Evolutionary conservation across 2,329 filamentous ascomycete species (phyloP).

Genomic region (Cryphonectria naterciae): DNA sequence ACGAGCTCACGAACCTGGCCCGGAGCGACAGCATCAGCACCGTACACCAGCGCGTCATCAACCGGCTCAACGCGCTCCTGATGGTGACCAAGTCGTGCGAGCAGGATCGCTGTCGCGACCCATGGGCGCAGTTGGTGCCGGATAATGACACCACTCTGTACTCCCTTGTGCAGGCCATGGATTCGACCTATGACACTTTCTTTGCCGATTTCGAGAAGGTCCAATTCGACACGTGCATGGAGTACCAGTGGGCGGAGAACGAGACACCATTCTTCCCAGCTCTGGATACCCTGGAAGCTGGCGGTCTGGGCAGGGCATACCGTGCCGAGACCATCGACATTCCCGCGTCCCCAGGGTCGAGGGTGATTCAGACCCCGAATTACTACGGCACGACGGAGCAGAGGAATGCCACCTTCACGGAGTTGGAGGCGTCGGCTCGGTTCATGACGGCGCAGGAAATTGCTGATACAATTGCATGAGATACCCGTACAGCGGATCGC

Average conservation of each 20-base stretch:
- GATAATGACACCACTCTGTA: slow-evolving; percentile 30
- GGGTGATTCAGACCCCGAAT: slow-evolving; percentile 28
- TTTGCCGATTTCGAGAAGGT: slow-evolving; percentile 31
- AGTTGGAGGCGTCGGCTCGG: slow-evolving; percentile 26
- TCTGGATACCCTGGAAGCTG: slow-evolving; percentile 23
- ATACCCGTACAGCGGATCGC: slow-evolving; percentile 3
- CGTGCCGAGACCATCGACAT: slow-evolving; percentile 29
- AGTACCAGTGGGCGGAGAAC: slow-evolving; percentile 30
- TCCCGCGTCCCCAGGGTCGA: slow-evolving; percentile 17
- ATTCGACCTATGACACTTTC: slow-evolving; percentile 30
- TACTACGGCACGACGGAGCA: slow-evolving; percentile 31
- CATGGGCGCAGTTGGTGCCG: slow-evolving; percentile 62
- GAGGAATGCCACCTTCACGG: slow-evolving; percentile 28
- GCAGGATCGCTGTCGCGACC: slow-evolving; percentile 54
- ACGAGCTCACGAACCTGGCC: slow-evolving; percentile 35
- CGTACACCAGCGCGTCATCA: slow-evolving; percentile 45
- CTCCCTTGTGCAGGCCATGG: slow-evolving; percentile 32
- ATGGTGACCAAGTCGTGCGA: slow-evolving; percentile 66
- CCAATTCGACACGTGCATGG: slow-evolving; percentile 31
- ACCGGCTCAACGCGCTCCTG: slow-evolving; percentile 61
- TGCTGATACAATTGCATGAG: slow-evolving; percentile 20
- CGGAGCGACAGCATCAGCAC: slow-evolving; percentile 36
- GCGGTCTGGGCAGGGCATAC: slow-evolving; percentile 30
- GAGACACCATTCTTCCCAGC: slow-evolving; percentile 33
- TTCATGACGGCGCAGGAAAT: slow-evolving; percentile 31